phyloP scores from a whole-genome alignment of 345 rosid species.

The Pelargonium nanum region DNA sequence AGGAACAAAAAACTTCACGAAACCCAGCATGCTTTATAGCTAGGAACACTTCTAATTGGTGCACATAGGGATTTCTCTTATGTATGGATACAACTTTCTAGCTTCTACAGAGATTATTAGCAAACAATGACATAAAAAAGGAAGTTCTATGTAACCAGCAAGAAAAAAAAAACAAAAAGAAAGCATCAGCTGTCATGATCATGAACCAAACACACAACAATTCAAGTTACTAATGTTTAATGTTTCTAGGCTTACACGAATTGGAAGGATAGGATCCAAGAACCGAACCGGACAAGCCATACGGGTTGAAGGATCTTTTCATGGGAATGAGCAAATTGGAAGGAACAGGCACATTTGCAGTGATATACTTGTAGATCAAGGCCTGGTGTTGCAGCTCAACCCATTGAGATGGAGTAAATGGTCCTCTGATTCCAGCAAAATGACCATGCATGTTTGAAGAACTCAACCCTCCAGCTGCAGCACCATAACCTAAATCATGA shows the following conservation, averaged over 20 bases:
- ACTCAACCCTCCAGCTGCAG: constrained; percentile 28
- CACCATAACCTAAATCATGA: background rate
- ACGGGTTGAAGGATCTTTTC: constrained; percentile 39
- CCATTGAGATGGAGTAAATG: constrained; percentile 58
- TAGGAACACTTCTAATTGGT: background rate
- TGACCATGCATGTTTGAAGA: constrained; percentile 47
- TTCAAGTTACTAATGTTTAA: background rate
- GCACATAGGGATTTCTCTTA: no score
- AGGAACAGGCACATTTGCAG: constrained; percentile 51
- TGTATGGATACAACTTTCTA: background rate
- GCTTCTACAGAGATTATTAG: background rate
- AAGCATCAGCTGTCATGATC: no score
- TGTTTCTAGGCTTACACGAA: constrained; percentile 29
- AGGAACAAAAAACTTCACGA: no score
- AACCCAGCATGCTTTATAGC: background rate
- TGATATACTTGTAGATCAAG: constrained; percentile 61
- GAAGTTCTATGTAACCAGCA: background rate
- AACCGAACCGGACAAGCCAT: constrained; percentile 19
- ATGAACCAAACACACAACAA: background rate
- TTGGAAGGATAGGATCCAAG: constrained; percentile 34
- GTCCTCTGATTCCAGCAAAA: constrained; percentile 34
- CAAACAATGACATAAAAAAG: background rate
- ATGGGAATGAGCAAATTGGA: constrained; percentile 49
- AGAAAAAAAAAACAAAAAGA: background rate
- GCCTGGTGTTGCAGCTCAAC: constrained; percentile 65